Evolutionary conservation across 2,329 filamentous ascomycete species (phyloP).

Genomic region (Grosmannia huntii): DNA sequence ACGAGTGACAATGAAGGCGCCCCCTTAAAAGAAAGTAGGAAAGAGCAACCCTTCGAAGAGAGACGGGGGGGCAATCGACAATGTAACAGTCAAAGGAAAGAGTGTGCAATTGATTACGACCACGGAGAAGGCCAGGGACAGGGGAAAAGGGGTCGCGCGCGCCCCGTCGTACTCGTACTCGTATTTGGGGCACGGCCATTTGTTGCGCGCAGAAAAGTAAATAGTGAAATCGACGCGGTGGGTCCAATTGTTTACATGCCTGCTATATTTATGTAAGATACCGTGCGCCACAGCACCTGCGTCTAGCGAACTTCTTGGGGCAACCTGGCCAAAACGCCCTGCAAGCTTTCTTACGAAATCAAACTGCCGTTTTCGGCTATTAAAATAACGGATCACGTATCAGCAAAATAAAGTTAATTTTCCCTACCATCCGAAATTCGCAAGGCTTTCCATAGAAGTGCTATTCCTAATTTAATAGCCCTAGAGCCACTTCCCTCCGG

Average conservation of each 20-base stretch:
- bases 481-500: no score
- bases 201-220: neutral
- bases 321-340: neutral
- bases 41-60: neutral
- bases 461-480: no score
- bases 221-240: neutral
- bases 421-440: no score
- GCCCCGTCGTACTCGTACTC: slow-evolving; percentile 1
- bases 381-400: neutral
- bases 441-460: no score
- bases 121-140: no score
- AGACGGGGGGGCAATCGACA: neutral
- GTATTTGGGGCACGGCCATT: neutral
- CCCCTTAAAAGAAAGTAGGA: slow-evolving; percentile 1
- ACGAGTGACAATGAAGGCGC: neutral
- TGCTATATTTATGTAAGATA: neutral
- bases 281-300: neutral
- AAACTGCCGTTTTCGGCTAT: neutral
- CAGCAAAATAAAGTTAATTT: neutral
- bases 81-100: neutral
- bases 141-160: neutral
- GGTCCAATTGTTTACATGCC: neutral
- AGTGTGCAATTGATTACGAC: neutral
- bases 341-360: neutral
- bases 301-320: neutral